Evolutionary conservation across 139 green algal species (phyloP), one percentile per base, ranked within the genome.

Genomic region (Spirogloea muscicola): DNA sequence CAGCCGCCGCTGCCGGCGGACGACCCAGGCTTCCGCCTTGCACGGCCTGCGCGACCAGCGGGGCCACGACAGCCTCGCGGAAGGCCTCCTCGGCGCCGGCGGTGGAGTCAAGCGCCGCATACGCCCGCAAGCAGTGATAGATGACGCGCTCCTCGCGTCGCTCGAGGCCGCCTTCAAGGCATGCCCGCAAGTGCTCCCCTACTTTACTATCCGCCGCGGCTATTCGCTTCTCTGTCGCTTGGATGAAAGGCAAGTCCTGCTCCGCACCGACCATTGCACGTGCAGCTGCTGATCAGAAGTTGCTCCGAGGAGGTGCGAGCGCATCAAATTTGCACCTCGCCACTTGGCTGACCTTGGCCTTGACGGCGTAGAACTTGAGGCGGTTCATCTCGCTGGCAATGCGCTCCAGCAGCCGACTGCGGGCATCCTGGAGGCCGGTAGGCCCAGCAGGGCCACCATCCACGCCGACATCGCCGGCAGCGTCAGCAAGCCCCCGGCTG

Each of bases 401-500:
- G 1, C 93, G 88, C 82, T 96, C 91, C 55, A 96, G 83, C 75
- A 96, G 66, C 6, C 88, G 80, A 29, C 75, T 84, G 13, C 77
- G 81, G 21, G 72, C 64, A 52, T 92, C 88, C 46, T 90, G 87
- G 2, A 75, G 68, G 21, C 46, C 21, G 46, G 46, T 21, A 55
- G 44, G 5, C 64, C 42, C n/a, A 60, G 61, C 37, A 91, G 76
- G 70, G 94, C 91, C 10, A 72, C 81, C 18, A 95, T 77, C 46
- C 96, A 88, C 87, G 93, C 94, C 69, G 96, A 89, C 27, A 96
- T 85, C 86, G n/a, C n/a, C n/a, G n/a, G n/a, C n/a, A n/a, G n/a
- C n/a, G n/a, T n/a, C n/a, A n/a, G n/a, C n/a, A n/a, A n/a, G n/a
- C n/a, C n/a, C n/a, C n/a, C n/a, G n/a, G n/a, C n/a, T n/a, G n/a